Evolutionary conservation across 2,329 filamentous ascomycete species (phyloP), one percentile per base, ranked within the genome.

Genomic region (Xenosphaeropsis pyriputrescens): DNA sequence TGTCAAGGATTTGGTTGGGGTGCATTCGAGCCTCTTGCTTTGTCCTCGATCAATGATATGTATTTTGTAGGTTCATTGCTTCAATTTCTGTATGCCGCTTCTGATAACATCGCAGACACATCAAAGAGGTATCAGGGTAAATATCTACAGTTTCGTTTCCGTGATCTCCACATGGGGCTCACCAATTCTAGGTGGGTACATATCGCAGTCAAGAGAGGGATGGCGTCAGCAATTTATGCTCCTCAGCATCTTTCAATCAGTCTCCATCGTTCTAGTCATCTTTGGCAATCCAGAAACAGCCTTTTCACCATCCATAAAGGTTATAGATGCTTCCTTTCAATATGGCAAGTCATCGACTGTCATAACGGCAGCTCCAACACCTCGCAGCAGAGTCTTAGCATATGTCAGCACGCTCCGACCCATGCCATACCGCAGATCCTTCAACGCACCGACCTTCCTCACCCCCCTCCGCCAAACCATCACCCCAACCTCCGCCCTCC

Each of bases 1-100:
- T 59, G 75, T 26, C 69, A 75, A 47, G 70, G 70, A 1, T 39
- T 75, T 0, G 71, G 66, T n/a, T 73, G 72, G 67, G 71, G 71
- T 5, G 63, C 65, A 9, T 71, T 75, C 41, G 72, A 76, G 45
- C 64, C 62, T 5, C 52, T 75, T 30, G 57, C 72, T 19, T 53
- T 67, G 22, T 62, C 60, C 2, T 68, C 65, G 2, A 67, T 76
- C 35, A 62, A 70, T 34, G 72, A 76, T 45, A 67, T 67, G 2
- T 75, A 64, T 49, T 75, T 70, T 47, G 70, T 73, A 50, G 53
- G 66, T 52, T 8, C 13, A 31, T 2, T 17, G 3, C 9, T 30
- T 14, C 2, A 15, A 4, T 18, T 14, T 33, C 18, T n/a, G 29
- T 18, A 8, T 14, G 2, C 12, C n/a, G n/a, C 12, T 39, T 34